These are phyloP conservation scores for Sisymbrium altissimum DNA, from an alignment of 345 rosid genomes.

Conservation along the genomic window DNA sequence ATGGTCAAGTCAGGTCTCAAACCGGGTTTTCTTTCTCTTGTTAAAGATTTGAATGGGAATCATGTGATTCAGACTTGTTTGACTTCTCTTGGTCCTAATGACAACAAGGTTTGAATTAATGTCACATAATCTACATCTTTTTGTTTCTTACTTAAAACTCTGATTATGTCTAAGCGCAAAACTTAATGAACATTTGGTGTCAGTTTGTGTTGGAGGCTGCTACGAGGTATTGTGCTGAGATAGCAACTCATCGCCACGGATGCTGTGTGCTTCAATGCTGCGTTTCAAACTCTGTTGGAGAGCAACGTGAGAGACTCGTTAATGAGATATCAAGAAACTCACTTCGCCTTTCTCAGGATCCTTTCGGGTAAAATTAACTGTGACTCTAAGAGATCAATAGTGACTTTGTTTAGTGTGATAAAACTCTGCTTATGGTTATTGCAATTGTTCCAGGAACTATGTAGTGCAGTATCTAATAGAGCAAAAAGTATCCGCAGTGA, in stretches of 20 bases:
- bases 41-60: conserved; percentile 74
- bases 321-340: conserved; percentile 49
- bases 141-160: neutral
- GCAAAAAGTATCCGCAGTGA: conserved; percentile 39
- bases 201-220: conserved; percentile 73
- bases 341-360: conserved; percentile 66
- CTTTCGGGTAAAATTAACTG: conserved; percentile 50
- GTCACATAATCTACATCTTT: neutral
- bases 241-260: conserved; percentile 73
- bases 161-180: neutral
- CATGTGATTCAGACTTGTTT: conserved; percentile 77
- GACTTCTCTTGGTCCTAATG: conserved; percentile 49
- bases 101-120: conserved; percentile 46
- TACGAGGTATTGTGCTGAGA: conserved; percentile 53
- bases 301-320: conserved; percentile 45
- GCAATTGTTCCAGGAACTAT: conserved; percentile 45
- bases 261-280: conserved; percentile 75
- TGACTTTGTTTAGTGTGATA: neutral
- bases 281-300: conserved; percentile 49
- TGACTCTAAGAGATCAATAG: neutral
- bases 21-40: conserved; percentile 60
- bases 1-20: conserved; percentile 47
- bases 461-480: conserved; percentile 70
- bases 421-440: neutral
- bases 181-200: neutral